Evolutionary conservation across 306 rosid species (phyloP).

Genomic region (Quercus berberidifolia): DNA sequence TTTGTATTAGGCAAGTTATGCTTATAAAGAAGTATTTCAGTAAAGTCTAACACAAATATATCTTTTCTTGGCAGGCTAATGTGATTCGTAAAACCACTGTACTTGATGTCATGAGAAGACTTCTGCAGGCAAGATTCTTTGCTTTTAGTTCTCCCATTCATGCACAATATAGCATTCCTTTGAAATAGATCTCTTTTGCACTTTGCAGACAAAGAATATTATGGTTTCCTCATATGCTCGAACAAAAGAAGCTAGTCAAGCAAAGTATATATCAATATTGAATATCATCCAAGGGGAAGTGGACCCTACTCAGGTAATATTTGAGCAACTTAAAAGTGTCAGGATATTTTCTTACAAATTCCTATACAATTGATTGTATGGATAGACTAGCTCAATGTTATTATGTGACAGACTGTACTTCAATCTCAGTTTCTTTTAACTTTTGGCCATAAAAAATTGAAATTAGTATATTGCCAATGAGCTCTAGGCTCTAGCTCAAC

Average conservation of each 20-base stretch:
- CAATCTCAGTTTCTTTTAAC: background rate
- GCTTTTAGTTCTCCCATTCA: slow-evolving; percentile 11
- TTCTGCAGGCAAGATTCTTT: slow-evolving; percentile 67
- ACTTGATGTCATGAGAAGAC: slow-evolving; percentile 98
- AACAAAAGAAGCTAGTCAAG: slow-evolving; percentile 98
- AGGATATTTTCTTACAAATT: background rate
- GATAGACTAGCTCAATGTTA: background rate
- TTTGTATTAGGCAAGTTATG: slow-evolving; percentile 6
- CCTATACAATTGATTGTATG: background rate
- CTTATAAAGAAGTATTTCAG: slow-evolving; percentile 2
- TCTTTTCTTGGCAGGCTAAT: slow-evolving; percentile 68
- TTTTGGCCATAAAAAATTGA: background rate
- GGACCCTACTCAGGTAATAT: slow-evolving; percentile 92
- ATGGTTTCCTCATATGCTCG: slow-evolving; percentile 99
- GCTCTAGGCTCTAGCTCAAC: too few species aligned
- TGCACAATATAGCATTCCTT: slow-evolving; percentile 4
- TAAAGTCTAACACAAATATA: slow-evolving; percentile 12
- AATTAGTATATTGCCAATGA: too few species aligned
- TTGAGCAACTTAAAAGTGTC: background rate
- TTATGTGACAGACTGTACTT: background rate
- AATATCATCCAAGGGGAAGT: slow-evolving; percentile 99
- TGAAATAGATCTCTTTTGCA: slow-evolving; percentile 37
- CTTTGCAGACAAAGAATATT: slow-evolving; percentile 84
- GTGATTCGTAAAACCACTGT: slow-evolving; percentile 97
- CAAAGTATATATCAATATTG: slow-evolving; percentile 94